Evolutionary conservation across 2,329 filamentous ascomycete genomes (phyloP).

Genomic region (Colletotrichum costaricense): DNA sequence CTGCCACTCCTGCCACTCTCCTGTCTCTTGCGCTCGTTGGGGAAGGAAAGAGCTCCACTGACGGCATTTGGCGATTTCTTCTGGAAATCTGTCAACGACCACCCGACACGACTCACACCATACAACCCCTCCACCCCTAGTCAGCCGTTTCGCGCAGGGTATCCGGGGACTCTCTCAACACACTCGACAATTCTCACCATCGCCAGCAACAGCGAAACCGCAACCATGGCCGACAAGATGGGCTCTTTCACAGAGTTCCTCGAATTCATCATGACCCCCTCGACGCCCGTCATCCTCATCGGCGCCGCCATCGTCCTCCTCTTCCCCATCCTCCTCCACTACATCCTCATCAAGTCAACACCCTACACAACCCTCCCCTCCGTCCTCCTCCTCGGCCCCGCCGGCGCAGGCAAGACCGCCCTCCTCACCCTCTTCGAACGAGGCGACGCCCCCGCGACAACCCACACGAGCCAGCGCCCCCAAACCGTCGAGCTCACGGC

Average conservation of each 20-base stretch:
- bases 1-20: too few species aligned
- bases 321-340: slow-evolving; percentile 82
- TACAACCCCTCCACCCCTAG: neutral
- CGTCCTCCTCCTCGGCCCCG: slow-evolving; percentile 84
- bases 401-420: slow-evolving; percentile 87
- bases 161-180: neutral
- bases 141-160: slow-evolving; percentile 29
- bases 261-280: slow-evolving; percentile 70
- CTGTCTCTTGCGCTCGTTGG: neutral
- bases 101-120: slow-evolving; percentile 21
- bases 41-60: slow-evolving; percentile 13
- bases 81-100: slow-evolving; percentile 36
- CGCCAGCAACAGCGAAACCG: neutral
- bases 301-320: slow-evolving; percentile 78
- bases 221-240: slow-evolving; percentile 45
- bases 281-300: slow-evolving; percentile 70
- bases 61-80: slow-evolving; percentile 21
- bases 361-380: slow-evolving; percentile 78
- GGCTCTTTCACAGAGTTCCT: slow-evolving; percentile 53
- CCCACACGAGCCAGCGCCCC: slow-evolving; percentile 66
- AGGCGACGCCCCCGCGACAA: slow-evolving; percentile 55
- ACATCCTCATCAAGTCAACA: slow-evolving; percentile 75
- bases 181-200: neutral
- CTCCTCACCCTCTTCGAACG: slow-evolving; percentile 81
- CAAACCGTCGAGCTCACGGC: slow-evolving; percentile 67